Conservation (phyloP, 2,329 filamentous ascomycete genomes). For the Lachnellula subtilissima region DNA sequence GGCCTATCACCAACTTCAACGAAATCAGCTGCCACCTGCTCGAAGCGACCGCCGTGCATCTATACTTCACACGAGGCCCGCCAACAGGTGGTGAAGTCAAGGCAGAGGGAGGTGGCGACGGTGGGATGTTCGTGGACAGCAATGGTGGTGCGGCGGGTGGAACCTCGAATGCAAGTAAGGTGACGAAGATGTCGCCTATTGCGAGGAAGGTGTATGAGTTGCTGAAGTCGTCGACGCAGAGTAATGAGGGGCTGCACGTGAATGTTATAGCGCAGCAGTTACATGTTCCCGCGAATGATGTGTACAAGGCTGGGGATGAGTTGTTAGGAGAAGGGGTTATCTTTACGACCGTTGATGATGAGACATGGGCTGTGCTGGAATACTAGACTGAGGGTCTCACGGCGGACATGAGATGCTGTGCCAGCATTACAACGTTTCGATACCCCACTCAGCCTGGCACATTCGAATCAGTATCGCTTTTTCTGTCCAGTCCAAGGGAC, state of each 20-base stretch:
- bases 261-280: constrained; percentile 67
- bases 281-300: constrained; percentile 63
- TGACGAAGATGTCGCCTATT: constrained; percentile 39
- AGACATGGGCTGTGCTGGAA: constrained; percentile 85
- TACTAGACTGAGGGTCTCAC: constrained; percentile 35
- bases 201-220: constrained; percentile 69
- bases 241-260: constrained; percentile 78
- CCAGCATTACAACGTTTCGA: no score
- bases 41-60: constrained; percentile 82
- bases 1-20: constrained; percentile 78
- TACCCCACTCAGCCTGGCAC: no score
- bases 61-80: constrained; percentile 73
- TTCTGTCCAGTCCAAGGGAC: background rate
- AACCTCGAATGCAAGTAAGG: constrained; percentile 25
- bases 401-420: no score
- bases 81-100: constrained; percentile 34
- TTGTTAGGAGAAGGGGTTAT: constrained; percentile 68
- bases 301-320: constrained; percentile 76
- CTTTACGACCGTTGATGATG: constrained; percentile 88
- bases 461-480: no score
- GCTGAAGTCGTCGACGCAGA: constrained; percentile 62
- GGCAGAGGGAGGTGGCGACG: constrained; percentile 29
- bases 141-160: constrained; percentile 32
- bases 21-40: constrained; percentile 91
- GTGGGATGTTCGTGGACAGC: constrained; percentile 34